Conservation (phyloP, 2,329 filamentous ascomycete genomes). For the Ophiocordyceps robertsii region DNA sequence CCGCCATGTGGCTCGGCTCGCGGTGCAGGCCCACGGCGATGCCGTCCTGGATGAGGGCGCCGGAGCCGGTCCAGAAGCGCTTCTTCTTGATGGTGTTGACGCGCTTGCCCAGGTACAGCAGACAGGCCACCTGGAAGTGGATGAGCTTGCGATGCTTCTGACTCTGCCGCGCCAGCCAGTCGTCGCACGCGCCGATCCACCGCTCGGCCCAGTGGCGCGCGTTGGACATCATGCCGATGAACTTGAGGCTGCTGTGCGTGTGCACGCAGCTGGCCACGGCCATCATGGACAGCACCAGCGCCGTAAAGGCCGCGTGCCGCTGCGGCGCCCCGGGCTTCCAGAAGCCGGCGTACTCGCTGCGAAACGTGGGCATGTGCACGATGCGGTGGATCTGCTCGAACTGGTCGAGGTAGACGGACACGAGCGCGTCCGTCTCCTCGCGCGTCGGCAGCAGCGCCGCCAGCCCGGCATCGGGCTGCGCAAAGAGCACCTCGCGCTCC, state of each 20-base stretch:
- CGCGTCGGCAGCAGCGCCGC: conserved; percentile 35
- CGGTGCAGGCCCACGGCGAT: conserved; percentile 46
- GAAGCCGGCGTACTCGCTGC: conserved; percentile 39
- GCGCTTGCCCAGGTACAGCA: conserved; percentile 46
- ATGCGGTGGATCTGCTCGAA: conserved; percentile 44
- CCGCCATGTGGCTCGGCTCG: conserved; percentile 41
- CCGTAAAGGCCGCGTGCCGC: conserved; percentile 40
- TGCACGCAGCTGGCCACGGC: conserved; percentile 44
- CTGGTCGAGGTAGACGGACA: conserved; percentile 37
- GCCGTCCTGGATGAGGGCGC: conserved; percentile 41
- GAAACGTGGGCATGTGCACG: conserved; percentile 46
- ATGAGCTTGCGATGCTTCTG: conserved; percentile 47
- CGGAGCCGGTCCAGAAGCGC: conserved; percentile 46
- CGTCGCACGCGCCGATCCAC: conserved; percentile 42
- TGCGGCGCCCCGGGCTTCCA: conserved; percentile 32
- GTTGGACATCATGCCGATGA: conserved; percentile 44
- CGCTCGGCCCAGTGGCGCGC: conserved; percentile 39
- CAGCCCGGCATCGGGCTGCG: conserved; percentile 32
- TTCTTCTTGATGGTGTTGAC: conserved; percentile 54
- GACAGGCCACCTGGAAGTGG: conserved; percentile 46
- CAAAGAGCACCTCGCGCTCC: conserved; percentile 36
- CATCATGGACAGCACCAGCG: conserved; percentile 45
- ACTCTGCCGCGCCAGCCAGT: conserved; percentile 41
- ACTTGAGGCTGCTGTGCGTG: conserved; percentile 36
- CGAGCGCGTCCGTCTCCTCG: conserved; percentile 33